Percentiles rank a stretch among this genome's conserved stretches.
These are phyloP conservation scores for Nidula niveotomentosa DNA, from an alignment of 1,284 basidiomycete genomes.

Conservation along the genomic window DNA sequence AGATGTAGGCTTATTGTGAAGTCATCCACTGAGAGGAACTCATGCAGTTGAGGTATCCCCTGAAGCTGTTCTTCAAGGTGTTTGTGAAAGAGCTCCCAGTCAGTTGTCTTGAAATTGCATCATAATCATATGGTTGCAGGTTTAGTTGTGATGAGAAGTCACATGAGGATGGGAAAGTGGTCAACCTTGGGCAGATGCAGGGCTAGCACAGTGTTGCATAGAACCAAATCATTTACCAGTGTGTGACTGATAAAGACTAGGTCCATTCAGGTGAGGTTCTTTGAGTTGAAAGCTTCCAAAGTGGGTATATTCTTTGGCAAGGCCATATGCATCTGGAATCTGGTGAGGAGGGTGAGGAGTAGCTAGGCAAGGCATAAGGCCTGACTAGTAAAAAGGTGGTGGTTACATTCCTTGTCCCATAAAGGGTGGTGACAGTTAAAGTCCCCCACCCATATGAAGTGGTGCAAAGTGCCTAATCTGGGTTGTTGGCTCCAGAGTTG, in stretches of 20 bases:
- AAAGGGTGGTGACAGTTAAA: no score
- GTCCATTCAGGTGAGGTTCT: not conserved
- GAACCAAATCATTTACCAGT: not conserved
- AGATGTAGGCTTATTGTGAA: not conserved
- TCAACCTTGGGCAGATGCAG: not conserved
- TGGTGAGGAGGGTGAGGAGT: constrained; percentile 3
- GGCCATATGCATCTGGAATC: not conserved
- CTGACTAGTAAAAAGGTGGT: not conserved
- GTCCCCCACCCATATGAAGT: not conserved
- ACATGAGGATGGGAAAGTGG: not conserved
- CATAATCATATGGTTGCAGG: not conserved
- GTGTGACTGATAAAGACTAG: not conserved
- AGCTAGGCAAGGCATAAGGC: not conserved
- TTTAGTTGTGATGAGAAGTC: not conserved
- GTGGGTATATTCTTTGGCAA: not conserved
- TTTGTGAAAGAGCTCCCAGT: not conserved
- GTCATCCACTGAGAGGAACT: no score
- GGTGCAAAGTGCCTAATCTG: not conserved
- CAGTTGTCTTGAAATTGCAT: not conserved
- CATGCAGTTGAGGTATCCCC: not conserved
- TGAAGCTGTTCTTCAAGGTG: not conserved
- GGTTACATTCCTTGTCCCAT: not conserved
- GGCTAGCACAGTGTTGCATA: not conserved
- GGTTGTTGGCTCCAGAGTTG: not conserved
- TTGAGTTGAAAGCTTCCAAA: not conserved